A percentile compares a stretch with the other conserved stretches of the same genome.
These are phyloP conservation scores for Yamadazyma sp. DNA, from an alignment of 805 yeast species.

Conservation along the genomic window DNA sequence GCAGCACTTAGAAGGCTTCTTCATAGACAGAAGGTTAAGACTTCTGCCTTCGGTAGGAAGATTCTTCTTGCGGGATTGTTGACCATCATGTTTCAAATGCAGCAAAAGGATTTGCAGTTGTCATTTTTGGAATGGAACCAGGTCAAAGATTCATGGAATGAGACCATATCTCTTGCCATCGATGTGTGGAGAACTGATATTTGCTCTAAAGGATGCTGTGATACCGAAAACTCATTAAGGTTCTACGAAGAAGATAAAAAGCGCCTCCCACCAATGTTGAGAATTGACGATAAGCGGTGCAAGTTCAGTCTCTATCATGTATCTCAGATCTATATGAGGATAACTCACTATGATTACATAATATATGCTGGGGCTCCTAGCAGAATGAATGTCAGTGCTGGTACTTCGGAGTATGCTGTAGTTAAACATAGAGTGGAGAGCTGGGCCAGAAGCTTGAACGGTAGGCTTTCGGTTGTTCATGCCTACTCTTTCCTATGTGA, in stretches of 20 bases:
- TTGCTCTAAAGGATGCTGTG: conserved; percentile 20
- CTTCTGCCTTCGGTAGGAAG: conserved; percentile 24
- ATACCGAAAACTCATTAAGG: conserved; percentile 16
- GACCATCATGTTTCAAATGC: conserved; percentile 28
- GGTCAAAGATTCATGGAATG: conserved; percentile 27
- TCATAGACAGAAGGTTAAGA: conserved; percentile 21
- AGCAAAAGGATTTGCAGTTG: conserved; percentile 26
- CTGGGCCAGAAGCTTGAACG: conserved; percentile 51
- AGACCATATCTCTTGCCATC: conserved; percentile 27
- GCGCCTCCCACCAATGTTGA: conserved; percentile 21
- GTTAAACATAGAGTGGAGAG: conserved; percentile 50
- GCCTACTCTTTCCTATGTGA: conserved; percentile 63
- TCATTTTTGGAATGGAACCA: conserved; percentile 25
- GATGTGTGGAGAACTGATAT: conserved; percentile 30
- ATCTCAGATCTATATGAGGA: conserved; percentile 28
- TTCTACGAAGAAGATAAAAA: conserved; percentile 11
- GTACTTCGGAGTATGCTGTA: conserved; percentile 47
- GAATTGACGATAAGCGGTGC: conserved; percentile 23
- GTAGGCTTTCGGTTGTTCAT: conserved; percentile 56
- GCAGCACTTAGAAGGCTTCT: conserved; percentile 24
- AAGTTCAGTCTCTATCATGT: conserved; percentile 28
- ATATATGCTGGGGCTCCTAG: conserved; percentile 33
- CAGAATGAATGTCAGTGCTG: conserved; percentile 54
- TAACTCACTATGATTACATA: conserved; percentile 30
- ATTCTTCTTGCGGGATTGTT: conserved; percentile 23